Percentiles rank a stretch among this genome's conserved stretches.
Conservation (phyloP, 345 rosid genomes). For the Anastatica hierochuntica region DNA sequence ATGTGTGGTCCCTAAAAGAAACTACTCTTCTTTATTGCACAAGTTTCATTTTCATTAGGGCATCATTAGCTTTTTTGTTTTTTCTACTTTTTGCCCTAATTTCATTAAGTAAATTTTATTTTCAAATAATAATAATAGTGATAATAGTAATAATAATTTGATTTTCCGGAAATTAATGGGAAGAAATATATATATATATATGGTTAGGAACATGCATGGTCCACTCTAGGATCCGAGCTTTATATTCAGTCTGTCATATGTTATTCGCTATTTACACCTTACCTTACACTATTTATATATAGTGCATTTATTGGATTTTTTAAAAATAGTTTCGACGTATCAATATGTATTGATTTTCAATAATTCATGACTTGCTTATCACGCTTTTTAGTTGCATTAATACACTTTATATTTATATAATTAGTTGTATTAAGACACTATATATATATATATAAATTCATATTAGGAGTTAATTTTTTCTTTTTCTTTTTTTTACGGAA, state of each 20-base stretch:
- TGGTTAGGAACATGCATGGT: constrained; percentile 21
- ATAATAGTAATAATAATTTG: neutral
- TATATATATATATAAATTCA: too few species aligned
- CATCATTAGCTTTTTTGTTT: constrained; percentile 23
- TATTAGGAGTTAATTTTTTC: neutral
- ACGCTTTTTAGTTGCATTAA: neutral
- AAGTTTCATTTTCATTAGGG: constrained; percentile 27
- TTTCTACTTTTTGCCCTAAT: constrained; percentile 27
- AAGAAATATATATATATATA: neutral
- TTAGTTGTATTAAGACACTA: too few species aligned
- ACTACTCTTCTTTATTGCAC: constrained; percentile 18
- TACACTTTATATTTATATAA: too few species aligned
- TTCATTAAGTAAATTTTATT: neutral
- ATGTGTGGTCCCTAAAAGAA: constrained; percentile 21
- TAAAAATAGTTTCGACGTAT: neutral
- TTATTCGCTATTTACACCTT: constrained; percentile 25
- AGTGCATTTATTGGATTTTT: neutral
- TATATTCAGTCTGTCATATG: constrained; percentile 32
- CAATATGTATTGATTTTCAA: neutral
- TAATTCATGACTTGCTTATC: neutral
- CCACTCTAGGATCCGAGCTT: constrained; percentile 28
- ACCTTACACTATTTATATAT: constrained; percentile 12
- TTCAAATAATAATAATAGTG: neutral
- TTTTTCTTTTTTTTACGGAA: too few species aligned
- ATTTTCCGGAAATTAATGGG: constrained; percentile 13